Conservation (phyloP, 768 basidiomycete genomes). For the Suillus variegatus region DNA sequence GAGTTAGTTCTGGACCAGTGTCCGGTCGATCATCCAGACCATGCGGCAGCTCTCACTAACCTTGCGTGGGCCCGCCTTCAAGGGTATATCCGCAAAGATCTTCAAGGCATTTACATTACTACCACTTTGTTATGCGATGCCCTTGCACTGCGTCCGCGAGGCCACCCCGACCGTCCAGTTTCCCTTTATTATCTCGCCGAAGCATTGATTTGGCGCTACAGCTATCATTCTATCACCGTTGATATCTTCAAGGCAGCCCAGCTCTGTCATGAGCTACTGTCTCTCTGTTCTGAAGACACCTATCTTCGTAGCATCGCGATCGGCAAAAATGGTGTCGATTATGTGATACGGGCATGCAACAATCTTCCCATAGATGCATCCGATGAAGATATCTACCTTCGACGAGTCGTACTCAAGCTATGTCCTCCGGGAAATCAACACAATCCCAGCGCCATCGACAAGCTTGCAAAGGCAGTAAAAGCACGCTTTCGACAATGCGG, state of each 20-base stretch:
- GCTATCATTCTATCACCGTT: slow-evolving; percentile 12
- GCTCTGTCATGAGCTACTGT: not conserved
- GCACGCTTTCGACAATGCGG: slow-evolving; percentile 18
- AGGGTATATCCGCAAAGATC: slow-evolving; percentile 4
- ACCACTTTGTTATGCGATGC: slow-evolving; percentile 19
- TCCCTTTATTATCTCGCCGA: slow-evolving; percentile 21
- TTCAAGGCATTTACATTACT: slow-evolving; percentile 22
- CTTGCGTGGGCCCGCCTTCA: slow-evolving; percentile 24
- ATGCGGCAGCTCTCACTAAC: not conserved
- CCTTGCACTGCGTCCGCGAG: slow-evolving; percentile 23
- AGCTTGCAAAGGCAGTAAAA: slow-evolving; percentile 19
- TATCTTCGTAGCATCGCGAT: slow-evolving; percentile 14
- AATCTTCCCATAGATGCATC: slow-evolving; percentile 21
- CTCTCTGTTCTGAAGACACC: slow-evolving; percentile 15
- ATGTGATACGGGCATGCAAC: slow-evolving; percentile 19
- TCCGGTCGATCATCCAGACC: not conserved
- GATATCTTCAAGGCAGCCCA: not conserved
- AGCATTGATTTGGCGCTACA: slow-evolving; percentile 23
- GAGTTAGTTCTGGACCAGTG: not conserved
- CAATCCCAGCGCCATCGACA: slow-evolving; percentile 22
- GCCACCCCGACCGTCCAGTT: slow-evolving; percentile 17
- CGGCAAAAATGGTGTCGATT: slow-evolving; percentile 6
- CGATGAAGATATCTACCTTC: slow-evolving; percentile 16
- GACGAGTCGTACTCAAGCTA: slow-evolving; percentile 11
- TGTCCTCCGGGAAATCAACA: slow-evolving; percentile 9